Evolutionary conservation across 75 land plant species (phyloP).

Genomic region (Selaginella moellendorffii): DNA sequence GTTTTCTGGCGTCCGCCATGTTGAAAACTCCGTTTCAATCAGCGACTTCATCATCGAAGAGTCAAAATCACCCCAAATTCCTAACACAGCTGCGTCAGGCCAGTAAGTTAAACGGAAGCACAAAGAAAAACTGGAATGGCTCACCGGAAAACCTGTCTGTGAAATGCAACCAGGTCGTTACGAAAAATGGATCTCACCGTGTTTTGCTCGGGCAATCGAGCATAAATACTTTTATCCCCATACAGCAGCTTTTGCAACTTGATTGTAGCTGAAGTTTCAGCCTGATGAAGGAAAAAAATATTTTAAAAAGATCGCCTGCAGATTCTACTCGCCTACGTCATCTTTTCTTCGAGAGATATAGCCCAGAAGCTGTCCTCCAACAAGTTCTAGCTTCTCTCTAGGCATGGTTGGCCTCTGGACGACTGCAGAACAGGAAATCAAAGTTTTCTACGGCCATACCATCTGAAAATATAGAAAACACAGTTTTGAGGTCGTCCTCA

Average conservation of each 20-base stretch:
- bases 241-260: constrained; percentile 19
- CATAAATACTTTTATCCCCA: constrained; percentile 20
- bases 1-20: constrained; percentile 3
- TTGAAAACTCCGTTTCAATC: constrained; percentile 2
- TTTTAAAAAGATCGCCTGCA: background rate
- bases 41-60: background rate
- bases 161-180: constrained; percentile 13
- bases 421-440: background rate
- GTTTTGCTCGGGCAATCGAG: constrained; percentile 9
- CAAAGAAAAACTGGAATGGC: background rate
- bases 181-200: constrained; percentile 8
- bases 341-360: background rate
- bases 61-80: constrained; percentile 27
- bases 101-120: background rate
- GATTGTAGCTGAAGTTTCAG: constrained; percentile 16
- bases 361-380: background rate
- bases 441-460: background rate
- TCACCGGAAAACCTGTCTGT: constrained; percentile 12
- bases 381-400: background rate
- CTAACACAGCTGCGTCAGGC: constrained; percentile 14
- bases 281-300: constrained; percentile 8
- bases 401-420: background rate
- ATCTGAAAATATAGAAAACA: background rate
- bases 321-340: background rate
- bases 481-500: background rate